Base-by-base conservation (phyloP, 768 basidiomycete species). In the Ramaria sp. region DNA sequence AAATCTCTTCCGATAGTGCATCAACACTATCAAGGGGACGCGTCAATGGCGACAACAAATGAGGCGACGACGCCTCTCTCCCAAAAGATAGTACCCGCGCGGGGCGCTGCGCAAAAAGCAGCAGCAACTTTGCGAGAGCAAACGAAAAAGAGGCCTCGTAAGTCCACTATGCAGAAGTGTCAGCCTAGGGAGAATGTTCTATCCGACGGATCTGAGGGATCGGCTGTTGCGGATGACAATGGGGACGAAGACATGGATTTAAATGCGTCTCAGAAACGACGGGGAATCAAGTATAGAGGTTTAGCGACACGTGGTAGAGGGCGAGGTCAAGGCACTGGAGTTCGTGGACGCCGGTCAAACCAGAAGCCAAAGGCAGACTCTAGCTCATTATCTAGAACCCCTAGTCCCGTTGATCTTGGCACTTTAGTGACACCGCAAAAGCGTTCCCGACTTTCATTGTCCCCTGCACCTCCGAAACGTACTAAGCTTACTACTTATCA, bases 91-190 rank as follows among this genome's bases (percentile, higher is more conserved):
- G 34, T 63, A 8, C 66, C 69, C 6, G 51, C 59, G 28, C 71
- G 72, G 7, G 64, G 62, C 24, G 69, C 72, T 3, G 71, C 70
- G 0, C 50, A 62, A 47, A 63, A 59, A 20, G 72, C 73, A 43
- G 52, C 60, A 1, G 65, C 61, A 3, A 63, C 58, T 52, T 63
- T 75, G 56, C 60, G 65, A 43, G 64, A 60, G 9, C 71, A 73
- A 41, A 63, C 66, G 34, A 61, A 59, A 16, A 58, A 65, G 62
- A 61, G 64, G 18, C 53, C 64, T 37, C 54, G 52, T 49, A 58
- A 57, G 43, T 60, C 66, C 64, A 4, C 57, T 57, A 2, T 59
- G 50, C 27, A 64, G 58, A 2, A 49, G n/a, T n/a, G n/a, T n/a
- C n/a, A n/a, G 32, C 55, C 50, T 22, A 37, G 28, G 43, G 44